Evolutionary conservation across 179 eudicot genomes (phyloP).

Genomic region (Spinacia oleracea): DNA sequence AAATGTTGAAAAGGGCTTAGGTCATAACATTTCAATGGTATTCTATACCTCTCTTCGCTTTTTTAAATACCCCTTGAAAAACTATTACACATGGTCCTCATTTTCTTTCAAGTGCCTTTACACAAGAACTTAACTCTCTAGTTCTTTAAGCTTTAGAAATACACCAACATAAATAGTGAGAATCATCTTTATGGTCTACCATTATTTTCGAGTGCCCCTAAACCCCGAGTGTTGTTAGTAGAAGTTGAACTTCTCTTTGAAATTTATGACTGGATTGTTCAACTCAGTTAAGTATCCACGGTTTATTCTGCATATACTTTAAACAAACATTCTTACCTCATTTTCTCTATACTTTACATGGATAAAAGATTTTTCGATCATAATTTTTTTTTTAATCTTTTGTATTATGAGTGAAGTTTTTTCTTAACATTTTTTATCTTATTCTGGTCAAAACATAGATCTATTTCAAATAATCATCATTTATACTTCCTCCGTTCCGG

Average conservation of each 20-base stretch:
- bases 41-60: not conserved
- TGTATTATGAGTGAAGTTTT: not conserved
- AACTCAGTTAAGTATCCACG: no score
- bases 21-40: not conserved
- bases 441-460: no score
- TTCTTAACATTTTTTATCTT: not conserved
- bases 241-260: conserved; percentile 25
- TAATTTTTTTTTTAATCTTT: no score
- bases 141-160: not conserved
- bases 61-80: not conserved
- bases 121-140: not conserved
- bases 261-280: conserved; percentile 3
- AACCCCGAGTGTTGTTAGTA: conserved; percentile 23
- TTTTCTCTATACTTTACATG: not conserved
- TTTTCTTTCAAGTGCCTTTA: not conserved
- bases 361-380: not conserved
- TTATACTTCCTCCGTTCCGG: no score
- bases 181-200: not conserved
- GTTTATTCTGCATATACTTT: no score
- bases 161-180: not conserved
- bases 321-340: no score
- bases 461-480: no score
- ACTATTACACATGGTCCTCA: no score
- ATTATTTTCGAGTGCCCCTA: not conserved
- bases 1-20: not conserved